phyloP scores from a whole-genome alignment of 1,284 basidiomycete genomes.

The Malassezia globosa region DNA sequence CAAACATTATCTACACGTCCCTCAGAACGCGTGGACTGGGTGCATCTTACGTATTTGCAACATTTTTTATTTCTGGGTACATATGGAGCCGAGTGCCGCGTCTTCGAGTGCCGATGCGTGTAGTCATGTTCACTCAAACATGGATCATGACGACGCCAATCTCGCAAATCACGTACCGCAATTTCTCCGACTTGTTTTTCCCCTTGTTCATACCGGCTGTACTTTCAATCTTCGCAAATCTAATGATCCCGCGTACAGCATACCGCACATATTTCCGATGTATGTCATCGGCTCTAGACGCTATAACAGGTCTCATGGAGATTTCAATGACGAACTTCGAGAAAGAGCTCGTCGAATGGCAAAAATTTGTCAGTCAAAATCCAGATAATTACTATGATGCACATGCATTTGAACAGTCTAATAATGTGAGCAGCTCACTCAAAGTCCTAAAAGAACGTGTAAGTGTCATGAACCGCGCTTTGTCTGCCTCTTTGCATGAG shows the following conservation, averaged over 20 bases:
- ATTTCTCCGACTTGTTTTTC: conserved; percentile 30
- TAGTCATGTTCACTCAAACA: conserved; percentile 22
- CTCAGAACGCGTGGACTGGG: conserved; percentile 24
- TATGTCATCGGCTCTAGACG: not conserved
- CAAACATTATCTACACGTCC: conserved; percentile 18
- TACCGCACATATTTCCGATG: conserved; percentile 13
- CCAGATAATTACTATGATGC: not conserved
- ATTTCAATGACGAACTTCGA: conserved; percentile 24
- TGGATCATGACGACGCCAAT: conserved; percentile 30
- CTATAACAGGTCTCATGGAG: conserved; percentile 13
- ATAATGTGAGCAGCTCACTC: conserved; percentile 12
- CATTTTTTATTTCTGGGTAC: conserved; percentile 23
- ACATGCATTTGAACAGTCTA: not conserved
- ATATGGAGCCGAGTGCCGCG: conserved; percentile 27
- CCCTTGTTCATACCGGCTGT: conserved; percentile 26
- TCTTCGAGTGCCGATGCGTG: conserved; percentile 24
- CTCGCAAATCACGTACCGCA: conserved; percentile 18
- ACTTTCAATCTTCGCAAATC: conserved; percentile 22
- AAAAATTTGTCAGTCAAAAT: not conserved
- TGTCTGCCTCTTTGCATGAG: conserved; percentile 29
- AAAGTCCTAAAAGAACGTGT: conserved; percentile 8
- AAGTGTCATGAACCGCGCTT: conserved; percentile 11
- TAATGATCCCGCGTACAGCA: conserved; percentile 27
- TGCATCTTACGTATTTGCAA: conserved; percentile 22
- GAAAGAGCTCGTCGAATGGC: not conserved